phyloP scores from a whole-genome alignment of 371 early-diverging fungal genomes.

The Nematocida major region DNA sequence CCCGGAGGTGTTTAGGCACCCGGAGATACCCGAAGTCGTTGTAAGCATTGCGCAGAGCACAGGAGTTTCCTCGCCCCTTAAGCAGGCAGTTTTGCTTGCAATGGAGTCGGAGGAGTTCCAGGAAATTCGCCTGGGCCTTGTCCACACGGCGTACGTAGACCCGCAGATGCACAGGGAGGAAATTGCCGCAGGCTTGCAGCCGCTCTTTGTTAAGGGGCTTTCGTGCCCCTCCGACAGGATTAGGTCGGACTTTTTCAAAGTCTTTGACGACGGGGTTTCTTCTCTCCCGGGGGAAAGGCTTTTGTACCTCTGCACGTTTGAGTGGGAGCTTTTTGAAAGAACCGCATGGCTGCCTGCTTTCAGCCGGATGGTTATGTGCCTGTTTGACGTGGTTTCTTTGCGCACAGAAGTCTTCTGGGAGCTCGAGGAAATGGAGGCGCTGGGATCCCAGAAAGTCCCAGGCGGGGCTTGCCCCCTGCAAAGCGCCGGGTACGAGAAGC shows the following conservation, averaged over 20 bases:
- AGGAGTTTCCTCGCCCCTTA: slow-evolving; percentile 6
- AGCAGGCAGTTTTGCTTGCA: slow-evolving; percentile 34
- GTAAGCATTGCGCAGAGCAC: slow-evolving; percentile 31
- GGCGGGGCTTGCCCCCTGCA: background rate
- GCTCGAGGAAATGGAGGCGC: background rate
- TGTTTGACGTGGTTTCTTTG: background rate
- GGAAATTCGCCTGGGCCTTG: slow-evolving; percentile 40
- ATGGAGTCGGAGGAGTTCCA: slow-evolving; percentile 48
- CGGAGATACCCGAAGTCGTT: slow-evolving; percentile 28
- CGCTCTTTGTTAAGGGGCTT: slow-evolving; percentile 39
- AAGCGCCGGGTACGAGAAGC: background rate
- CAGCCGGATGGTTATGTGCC: slow-evolving; percentile 29
- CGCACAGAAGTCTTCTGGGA: slow-evolving; percentile 15
- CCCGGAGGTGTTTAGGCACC: slow-evolving; percentile 30
- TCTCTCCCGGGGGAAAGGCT: slow-evolving; percentile 11
- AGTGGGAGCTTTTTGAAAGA: slow-evolving; percentile 36
- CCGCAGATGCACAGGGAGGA: slow-evolving; percentile 13
- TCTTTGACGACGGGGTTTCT: slow-evolving; percentile 31
- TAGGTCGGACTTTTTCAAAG: slow-evolving; percentile 29
- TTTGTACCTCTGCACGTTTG: slow-evolving; percentile 44
- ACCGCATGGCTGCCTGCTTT: slow-evolving; percentile 38
- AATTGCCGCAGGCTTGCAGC: slow-evolving; percentile 21
- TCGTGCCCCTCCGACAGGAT: slow-evolving; percentile 12
- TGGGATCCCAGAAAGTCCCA: no score
- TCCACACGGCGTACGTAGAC: slow-evolving; percentile 22